These are phyloP conservation scores for Trametes sp. DNA, from an alignment of 1,284 basidiomycete genomes.

Conservation along the genomic window DNA sequence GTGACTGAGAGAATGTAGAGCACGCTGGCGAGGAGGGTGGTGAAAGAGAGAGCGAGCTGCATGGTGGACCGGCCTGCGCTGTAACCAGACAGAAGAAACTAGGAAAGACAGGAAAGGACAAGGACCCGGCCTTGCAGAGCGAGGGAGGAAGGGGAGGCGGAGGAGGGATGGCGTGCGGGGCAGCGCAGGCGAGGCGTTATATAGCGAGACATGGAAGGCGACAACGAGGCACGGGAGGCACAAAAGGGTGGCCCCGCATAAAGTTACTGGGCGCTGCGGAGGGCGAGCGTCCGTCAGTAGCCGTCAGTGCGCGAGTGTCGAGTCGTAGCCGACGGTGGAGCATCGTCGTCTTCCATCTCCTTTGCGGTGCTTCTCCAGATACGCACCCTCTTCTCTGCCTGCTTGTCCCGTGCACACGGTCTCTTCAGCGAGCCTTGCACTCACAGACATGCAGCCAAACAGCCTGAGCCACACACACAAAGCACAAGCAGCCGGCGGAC, in stretches of 20 bases:
- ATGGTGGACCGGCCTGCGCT: constrained; percentile 48
- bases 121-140: constrained; percentile 42
- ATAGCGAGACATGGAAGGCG: constrained; percentile 19
- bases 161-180: constrained; percentile 21
- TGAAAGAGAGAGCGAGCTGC: constrained; percentile 61
- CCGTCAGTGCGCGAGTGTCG: constrained; percentile 3
- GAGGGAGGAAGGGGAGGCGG: constrained; percentile 15
- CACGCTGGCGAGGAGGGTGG: constrained; percentile 61
- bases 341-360: not conserved
- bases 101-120: constrained; percentile 40
- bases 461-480: not conserved
- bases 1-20: constrained; percentile 51
- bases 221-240: constrained; percentile 25
- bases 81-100: constrained; percentile 39
- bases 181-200: constrained; percentile 11
- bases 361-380: not conserved
- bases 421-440: not conserved
- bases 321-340: not conserved
- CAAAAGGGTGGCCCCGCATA: constrained; percentile 18
- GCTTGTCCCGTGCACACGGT: too few species aligned
- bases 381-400: not conserved
- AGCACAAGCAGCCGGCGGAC: not conserved
- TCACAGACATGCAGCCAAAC: not conserved
- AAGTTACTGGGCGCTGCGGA: constrained; percentile 1
- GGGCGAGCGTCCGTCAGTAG: not conserved